A percentile compares a stretch with the other conserved stretches of the same genome.
phyloP scores from a whole-genome alignment of 257 asterid species.

The Asclepias syriaca region DNA sequence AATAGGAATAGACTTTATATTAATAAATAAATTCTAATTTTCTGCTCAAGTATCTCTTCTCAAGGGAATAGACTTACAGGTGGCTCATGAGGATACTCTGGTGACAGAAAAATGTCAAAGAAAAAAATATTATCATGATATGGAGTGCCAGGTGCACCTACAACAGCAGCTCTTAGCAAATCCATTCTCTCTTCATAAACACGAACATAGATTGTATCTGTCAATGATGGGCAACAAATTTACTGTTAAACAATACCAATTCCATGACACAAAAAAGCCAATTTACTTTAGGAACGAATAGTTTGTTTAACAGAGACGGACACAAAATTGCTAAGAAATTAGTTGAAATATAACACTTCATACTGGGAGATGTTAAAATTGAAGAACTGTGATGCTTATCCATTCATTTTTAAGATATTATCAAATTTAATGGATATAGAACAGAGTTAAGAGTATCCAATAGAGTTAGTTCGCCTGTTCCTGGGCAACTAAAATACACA shows the following conservation, averaged over 20 bases:
- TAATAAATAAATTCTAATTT: not conserved
- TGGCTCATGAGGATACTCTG: slow-evolving; percentile 79
- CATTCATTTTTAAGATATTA: not conserved
- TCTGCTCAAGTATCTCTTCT: not conserved
- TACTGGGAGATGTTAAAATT: no score
- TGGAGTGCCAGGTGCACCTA: slow-evolving; percentile 89
- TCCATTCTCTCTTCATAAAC: slow-evolving; percentile 77
- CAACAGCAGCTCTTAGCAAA: slow-evolving; percentile 73
- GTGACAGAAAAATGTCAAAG: slow-evolving; percentile 80
- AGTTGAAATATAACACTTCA: no score
- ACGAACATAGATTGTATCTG: slow-evolving; percentile 77
- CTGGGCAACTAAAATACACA: not conserved
- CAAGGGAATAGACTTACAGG: slow-evolving; percentile 52
- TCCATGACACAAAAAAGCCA: not conserved
- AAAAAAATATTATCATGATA: slow-evolving; percentile 86
- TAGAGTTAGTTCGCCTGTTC: not conserved
- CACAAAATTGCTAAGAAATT: not conserved
- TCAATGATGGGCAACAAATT: slow-evolving; percentile 4
- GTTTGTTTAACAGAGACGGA: not conserved
- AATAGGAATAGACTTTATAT: not conserved
- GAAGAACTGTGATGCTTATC: not conserved
- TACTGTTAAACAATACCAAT: not conserved
- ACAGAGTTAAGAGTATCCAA: not conserved
- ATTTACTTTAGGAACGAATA: not conserved
- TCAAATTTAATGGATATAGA: not conserved